Evolutionary conservation across 805 yeast genomes (phyloP).

Genomic region (Candida methanosorbosa): DNA sequence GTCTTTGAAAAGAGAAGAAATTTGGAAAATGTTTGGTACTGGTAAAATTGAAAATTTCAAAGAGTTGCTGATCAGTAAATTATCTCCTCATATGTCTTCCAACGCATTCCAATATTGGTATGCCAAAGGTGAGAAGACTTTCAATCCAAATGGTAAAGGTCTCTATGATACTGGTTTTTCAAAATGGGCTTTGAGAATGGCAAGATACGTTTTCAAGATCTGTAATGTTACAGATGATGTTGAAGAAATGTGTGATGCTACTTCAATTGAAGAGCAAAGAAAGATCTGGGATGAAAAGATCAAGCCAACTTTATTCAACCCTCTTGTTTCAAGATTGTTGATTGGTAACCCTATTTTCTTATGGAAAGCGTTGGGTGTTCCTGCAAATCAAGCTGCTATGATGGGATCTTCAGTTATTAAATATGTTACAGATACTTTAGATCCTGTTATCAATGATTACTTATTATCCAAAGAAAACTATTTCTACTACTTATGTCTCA

Average conservation of each 20-base stretch:
- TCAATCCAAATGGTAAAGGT: constrained; percentile 47
- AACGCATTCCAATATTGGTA: constrained; percentile 79
- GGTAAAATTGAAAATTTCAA: constrained; percentile 52
- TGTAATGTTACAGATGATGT: constrained; percentile 47
- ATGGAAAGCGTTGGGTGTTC: constrained; percentile 90
- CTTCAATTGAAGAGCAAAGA: constrained; percentile 53
- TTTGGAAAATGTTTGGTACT: constrained; percentile 72
- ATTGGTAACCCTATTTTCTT: constrained; percentile 79
- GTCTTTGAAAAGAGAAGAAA: constrained; percentile 43
- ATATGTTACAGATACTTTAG: constrained; percentile 70
- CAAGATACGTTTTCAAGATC: constrained; percentile 47
- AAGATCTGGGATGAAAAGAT: constrained; percentile 54
- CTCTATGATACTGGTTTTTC: constrained; percentile 78
- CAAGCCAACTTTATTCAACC: constrained; percentile 65
- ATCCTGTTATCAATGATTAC: constrained; percentile 60
- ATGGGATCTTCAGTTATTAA: constrained; percentile 65
- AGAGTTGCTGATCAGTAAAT: constrained; percentile 41
- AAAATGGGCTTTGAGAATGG: constrained; percentile 75
- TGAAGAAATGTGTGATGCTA: constrained; percentile 45
- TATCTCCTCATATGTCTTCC: constrained; percentile 68
- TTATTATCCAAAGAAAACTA: constrained; percentile 65
- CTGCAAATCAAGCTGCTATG: constrained; percentile 74
- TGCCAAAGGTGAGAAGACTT: constrained; percentile 51
- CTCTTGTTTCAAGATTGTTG: constrained; percentile 54
- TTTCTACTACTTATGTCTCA: constrained; percentile 63